Evolutionary conservation across 106 monocot genomes (phyloP).

Genomic region (Dendrobium chrysotoxum): DNA sequence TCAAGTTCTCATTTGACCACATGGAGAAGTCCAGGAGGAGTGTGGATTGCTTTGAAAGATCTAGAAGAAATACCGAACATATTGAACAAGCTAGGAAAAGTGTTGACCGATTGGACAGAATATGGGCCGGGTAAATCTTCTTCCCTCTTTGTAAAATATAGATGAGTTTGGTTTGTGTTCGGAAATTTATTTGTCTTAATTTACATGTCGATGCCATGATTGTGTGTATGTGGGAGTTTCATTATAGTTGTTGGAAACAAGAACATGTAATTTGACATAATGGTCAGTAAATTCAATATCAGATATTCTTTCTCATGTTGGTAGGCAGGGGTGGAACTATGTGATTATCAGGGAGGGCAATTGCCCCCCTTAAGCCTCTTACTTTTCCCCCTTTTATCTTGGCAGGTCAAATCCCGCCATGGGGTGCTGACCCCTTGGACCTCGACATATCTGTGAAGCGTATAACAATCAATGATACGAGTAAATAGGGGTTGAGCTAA

Average conservation of each 20-base stretch:
- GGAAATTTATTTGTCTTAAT: slow-evolving; percentile 8
- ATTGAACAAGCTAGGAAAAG: slow-evolving; percentile 48
- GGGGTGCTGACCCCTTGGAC: too few relatives aligned
- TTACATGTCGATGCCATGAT: neutral
- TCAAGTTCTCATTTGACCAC: slow-evolving; percentile 39
- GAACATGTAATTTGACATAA: neutral
- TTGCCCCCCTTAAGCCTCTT: too few relatives aligned
- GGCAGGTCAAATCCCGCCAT: too few relatives aligned
- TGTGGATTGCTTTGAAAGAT: slow-evolving; percentile 38
- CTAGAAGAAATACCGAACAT: slow-evolving; percentile 29
- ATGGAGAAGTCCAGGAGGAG: slow-evolving; percentile 53
- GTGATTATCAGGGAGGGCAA: too few relatives aligned
- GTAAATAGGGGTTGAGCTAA: too few relatives aligned
- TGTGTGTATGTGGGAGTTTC: slow-evolving; percentile 6
- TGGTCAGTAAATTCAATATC: neutral
- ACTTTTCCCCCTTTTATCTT: accelerated
- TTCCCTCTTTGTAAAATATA: slow-evolving; percentile 16
- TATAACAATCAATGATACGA: too few relatives aligned
- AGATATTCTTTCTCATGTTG: neutral
- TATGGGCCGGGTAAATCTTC: slow-evolving; percentile 37
- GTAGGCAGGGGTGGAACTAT: too few relatives aligned
- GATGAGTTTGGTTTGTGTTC: slow-evolving; percentile 15
- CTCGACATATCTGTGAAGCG: too few relatives aligned
- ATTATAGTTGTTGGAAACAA: slow-evolving; percentile 1
- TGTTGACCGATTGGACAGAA: slow-evolving; percentile 62